These are phyloP conservation scores for Candida corydali DNA, from an alignment of 805 yeast species.

Conservation along the genomic window DNA sequence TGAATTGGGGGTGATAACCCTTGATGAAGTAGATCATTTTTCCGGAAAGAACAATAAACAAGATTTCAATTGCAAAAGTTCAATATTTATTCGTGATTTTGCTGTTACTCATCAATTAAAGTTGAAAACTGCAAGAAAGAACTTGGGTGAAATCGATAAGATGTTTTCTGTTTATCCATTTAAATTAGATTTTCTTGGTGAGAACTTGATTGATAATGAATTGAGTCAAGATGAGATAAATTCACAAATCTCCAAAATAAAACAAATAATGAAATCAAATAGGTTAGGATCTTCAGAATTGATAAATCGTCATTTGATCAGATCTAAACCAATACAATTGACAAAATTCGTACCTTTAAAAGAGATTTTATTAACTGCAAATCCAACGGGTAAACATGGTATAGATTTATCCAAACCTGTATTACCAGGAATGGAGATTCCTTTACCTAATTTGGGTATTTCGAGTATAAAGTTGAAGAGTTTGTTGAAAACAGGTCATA, in stretches of 20 bases:
- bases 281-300: conserved; percentile 80
- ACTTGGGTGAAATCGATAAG: conserved; percentile 68
- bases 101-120: conserved; percentile 77
- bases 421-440: conserved; percentile 71
- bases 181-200: conserved; percentile 70
- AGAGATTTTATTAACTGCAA: conserved; percentile 56
- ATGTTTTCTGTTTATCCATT: conserved; percentile 85
- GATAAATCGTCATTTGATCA: conserved; percentile 72
- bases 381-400: conserved; percentile 65
- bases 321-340: conserved; percentile 65
- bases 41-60: conserved; percentile 58
- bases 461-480: conserved; percentile 66
- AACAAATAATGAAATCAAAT: conserved; percentile 54
- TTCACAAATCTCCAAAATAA: conserved; percentile 42
- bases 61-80: conserved; percentile 55
- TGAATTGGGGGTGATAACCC: conserved; percentile 65
- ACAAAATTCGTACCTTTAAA: conserved; percentile 73
- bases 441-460: conserved; percentile 70
- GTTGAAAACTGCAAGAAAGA: conserved; percentile 66
- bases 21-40: conserved; percentile 61
- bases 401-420: conserved; percentile 62
- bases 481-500: conserved; percentile 39
- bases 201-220: conserved; percentile 52
- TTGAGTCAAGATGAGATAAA: conserved; percentile 19
- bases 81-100: conserved; percentile 80